Evolutionary conservation across 129 eudicot genomes (phyloP).

Genomic region (Helianthus tuberosus): DNA sequence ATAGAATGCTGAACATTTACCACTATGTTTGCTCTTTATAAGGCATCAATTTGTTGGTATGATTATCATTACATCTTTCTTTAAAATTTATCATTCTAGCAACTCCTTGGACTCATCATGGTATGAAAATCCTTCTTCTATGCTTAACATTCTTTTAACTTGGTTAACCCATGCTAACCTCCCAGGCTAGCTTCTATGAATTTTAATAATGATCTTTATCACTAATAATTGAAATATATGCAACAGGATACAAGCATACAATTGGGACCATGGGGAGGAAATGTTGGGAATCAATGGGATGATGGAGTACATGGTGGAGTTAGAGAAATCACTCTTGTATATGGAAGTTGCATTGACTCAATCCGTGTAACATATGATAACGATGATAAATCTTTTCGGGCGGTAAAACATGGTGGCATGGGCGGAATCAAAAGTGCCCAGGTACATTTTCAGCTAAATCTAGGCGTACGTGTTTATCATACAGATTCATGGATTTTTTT

Average conservation of each 20-base stretch:
- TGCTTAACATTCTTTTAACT: background rate
- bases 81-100: no score
- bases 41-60: no score
- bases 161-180: background rate
- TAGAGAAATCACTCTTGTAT: conserved; percentile 54
- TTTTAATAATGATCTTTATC: background rate
- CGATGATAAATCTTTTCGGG: conserved; percentile 46
- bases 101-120: background rate
- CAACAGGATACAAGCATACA: conserved; percentile 26
- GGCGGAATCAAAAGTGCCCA: conserved; percentile 55
- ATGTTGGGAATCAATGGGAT: conserved; percentile 58
- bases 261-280: conserved; percentile 75
- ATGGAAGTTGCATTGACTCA: conserved; percentile 62
- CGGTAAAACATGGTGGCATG: conserved; percentile 66
- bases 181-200: background rate
- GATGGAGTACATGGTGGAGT: conserved; percentile 58
- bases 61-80: no score
- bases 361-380: conserved; percentile 54
- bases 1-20: no score
- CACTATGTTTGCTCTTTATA: no score
- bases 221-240: background rate
- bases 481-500: background rate
- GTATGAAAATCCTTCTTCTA: background rate
- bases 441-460: conserved; percentile 29
- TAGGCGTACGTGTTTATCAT: no score